A percentile compares a stretch with the other conserved stretches of the same genome.
Evolutionary conservation across 129 eudicot species (phyloP).

Genomic region (Glebionis coronaria): DNA sequence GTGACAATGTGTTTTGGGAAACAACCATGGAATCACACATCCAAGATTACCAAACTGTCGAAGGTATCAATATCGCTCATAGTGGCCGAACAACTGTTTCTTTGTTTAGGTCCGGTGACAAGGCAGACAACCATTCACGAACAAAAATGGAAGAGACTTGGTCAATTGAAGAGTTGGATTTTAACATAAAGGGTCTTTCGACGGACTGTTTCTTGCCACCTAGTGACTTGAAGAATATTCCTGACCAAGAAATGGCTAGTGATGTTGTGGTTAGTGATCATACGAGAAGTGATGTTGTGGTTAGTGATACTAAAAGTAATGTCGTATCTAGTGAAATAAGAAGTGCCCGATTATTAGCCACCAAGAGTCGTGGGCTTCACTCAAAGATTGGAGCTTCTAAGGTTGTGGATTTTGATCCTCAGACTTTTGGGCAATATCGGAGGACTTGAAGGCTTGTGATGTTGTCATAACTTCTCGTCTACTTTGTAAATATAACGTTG

Average conservation of each 20-base stretch:
- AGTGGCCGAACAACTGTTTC: slow-evolving; percentile 58
- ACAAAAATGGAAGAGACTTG: slow-evolving; percentile 88
- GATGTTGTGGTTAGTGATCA: slow-evolving; percentile 19
- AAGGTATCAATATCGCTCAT: slow-evolving; percentile 80
- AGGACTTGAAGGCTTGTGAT: slow-evolving; percentile 31
- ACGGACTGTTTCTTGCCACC: slow-evolving; percentile 82
- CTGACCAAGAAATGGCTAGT: slow-evolving; percentile 34
- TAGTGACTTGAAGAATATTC: slow-evolving; percentile 46
- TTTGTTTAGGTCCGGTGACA: slow-evolving; percentile 61
- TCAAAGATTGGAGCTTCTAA: slow-evolving; percentile 36
- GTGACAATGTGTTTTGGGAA: slow-evolving; percentile 69
- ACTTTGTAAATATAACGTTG: slow-evolving; percentile 16
- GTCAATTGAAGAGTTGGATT: slow-evolving; percentile 85
- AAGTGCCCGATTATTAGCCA: slow-evolving; percentile 16
- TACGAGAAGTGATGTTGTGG: slow-evolving; percentile 17
- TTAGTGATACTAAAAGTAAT: neutral
- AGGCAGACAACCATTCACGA: slow-evolving; percentile 48
- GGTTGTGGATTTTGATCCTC: slow-evolving; percentile 37
- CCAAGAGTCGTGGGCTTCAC: slow-evolving; percentile 27
- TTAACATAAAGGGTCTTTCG: slow-evolving; percentile 72
- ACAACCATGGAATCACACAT: slow-evolving; percentile 86
- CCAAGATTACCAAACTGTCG: slow-evolving; percentile 66
- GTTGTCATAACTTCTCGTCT: neutral
- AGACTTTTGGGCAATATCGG: slow-evolving; percentile 15
- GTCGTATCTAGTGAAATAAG: neutral